These are phyloP conservation scores for Dalbergia oliveri DNA, from an alignment of 306 rosid species.

Conservation along the genomic window DNA sequence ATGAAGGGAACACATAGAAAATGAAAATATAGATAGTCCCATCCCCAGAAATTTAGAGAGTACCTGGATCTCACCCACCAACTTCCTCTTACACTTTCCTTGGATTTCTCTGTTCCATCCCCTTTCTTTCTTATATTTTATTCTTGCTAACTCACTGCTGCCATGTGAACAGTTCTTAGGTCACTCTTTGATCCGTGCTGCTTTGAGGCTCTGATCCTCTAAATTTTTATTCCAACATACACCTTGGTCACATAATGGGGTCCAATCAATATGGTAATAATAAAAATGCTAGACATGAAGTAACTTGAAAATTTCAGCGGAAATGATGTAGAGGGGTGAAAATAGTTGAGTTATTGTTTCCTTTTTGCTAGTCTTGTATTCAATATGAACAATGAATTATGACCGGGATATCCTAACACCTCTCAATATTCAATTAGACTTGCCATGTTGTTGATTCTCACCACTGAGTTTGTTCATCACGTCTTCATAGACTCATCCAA, in stretches of 20 bases:
- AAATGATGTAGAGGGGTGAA: constrained; percentile 13
- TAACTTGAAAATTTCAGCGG: constrained; percentile 9
- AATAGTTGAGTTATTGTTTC: constrained; percentile 25
- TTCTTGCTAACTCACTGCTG: not conserved
- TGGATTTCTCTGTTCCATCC: not conserved
- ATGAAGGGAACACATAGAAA: no score
- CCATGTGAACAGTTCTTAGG: not conserved
- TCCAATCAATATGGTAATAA: not conserved
- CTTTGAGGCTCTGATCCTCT: not conserved
- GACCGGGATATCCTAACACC: not conserved
- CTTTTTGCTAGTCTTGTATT: constrained; percentile 24
- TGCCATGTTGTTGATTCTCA: constrained; percentile 19
- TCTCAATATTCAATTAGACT: not conserved
- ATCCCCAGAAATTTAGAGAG: not conserved
- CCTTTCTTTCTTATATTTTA: no score
- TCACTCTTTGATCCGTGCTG: not conserved
- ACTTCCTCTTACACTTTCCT: not conserved
- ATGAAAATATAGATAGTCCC: no score
- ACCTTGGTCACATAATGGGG: not conserved
- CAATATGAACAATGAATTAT: constrained; percentile 23
- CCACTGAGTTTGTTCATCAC: constrained; percentile 25
- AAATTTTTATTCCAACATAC: not conserved
- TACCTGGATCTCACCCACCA: not conserved
- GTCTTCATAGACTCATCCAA: constrained; percentile 5
- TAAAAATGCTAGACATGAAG: not conserved